These are phyloP conservation scores for Pestalotiopsis sp. DNA, from an alignment of 2,329 filamentous ascomycete genomes.

Conservation along the genomic window DNA sequence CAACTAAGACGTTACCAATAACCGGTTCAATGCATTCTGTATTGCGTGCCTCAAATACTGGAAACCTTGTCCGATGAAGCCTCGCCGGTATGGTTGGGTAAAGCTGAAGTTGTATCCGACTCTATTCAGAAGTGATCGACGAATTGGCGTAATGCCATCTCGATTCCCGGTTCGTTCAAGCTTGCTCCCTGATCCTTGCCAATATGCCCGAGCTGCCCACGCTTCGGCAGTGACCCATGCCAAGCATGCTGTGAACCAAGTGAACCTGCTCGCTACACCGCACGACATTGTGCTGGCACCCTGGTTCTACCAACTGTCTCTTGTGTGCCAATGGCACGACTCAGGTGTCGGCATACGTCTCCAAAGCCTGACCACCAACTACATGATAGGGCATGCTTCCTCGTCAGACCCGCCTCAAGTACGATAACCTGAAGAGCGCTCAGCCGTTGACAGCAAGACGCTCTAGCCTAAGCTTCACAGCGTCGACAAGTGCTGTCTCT, in stretches of 20 bases:
- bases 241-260: too few relatives aligned
- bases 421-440: neutral
- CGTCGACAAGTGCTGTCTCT: slow-evolving; percentile 70
- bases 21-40: too few relatives aligned
- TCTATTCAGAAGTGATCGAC: neutral
- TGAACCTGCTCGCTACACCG: too few relatives aligned
- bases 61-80: too few relatives aligned
- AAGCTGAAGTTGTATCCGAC: neutral
- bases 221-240: too few relatives aligned
- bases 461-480: slow-evolving; percentile 64
- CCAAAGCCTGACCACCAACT: neutral
- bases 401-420: neutral
- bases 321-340: neutral
- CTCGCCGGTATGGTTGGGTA: too few relatives aligned
- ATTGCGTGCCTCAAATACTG: too few relatives aligned
- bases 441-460: slow-evolving; percentile 45
- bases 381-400: neutral
- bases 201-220: too few relatives aligned
- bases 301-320: neutral
- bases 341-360: neutral
- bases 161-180: too few relatives aligned
- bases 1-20: too few relatives aligned
- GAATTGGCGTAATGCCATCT: neutral
- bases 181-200: too few relatives aligned
- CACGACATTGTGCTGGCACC: neutral